These are phyloP conservation scores for Trichoderma gamsii DNA, from an alignment of 495 filamentous ascomycete species.

Conservation along the genomic window DNA sequence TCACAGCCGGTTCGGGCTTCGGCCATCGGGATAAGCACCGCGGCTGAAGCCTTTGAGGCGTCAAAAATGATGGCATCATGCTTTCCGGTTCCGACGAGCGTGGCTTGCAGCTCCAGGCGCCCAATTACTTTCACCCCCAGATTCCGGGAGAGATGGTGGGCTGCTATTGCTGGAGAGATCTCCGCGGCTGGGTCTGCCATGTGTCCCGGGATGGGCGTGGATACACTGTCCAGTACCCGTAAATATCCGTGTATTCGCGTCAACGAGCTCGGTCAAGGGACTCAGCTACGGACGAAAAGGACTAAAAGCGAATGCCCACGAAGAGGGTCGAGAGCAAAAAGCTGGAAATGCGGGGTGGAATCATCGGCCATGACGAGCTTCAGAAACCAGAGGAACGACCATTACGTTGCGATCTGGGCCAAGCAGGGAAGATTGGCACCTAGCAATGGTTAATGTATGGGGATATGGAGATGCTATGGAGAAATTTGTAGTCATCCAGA, in stretches of 20 bases:
- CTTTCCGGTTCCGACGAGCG: not conserved
- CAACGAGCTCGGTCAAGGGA: not conserved
- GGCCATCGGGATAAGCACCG: constrained; percentile 1
- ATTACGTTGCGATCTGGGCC: not conserved
- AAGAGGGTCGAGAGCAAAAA: not conserved
- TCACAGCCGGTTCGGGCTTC: not conserved
- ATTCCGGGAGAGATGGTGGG: not conserved
- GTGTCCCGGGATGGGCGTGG: not conserved
- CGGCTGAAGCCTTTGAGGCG: not conserved
- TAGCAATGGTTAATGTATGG: too few species aligned
- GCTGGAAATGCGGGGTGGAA: not conserved
- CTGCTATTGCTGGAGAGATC: not conserved
- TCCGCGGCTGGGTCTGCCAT: not conserved
- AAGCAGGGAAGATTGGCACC: too few species aligned
- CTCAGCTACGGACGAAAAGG: not conserved
- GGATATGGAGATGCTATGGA: too few species aligned
- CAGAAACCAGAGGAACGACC: not conserved
- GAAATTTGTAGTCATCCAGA: too few species aligned
- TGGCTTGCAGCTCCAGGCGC: not conserved
- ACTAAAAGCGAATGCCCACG: not conserved
- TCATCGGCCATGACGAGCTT: not conserved
- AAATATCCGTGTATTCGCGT: constrained; percentile 6
- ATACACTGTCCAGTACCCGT: not conserved
- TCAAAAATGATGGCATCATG: not conserved
- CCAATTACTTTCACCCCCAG: not conserved